phyloP scores from a whole-genome alignment of 441 rosid species.

The Aquilaria agallochum region DNA sequence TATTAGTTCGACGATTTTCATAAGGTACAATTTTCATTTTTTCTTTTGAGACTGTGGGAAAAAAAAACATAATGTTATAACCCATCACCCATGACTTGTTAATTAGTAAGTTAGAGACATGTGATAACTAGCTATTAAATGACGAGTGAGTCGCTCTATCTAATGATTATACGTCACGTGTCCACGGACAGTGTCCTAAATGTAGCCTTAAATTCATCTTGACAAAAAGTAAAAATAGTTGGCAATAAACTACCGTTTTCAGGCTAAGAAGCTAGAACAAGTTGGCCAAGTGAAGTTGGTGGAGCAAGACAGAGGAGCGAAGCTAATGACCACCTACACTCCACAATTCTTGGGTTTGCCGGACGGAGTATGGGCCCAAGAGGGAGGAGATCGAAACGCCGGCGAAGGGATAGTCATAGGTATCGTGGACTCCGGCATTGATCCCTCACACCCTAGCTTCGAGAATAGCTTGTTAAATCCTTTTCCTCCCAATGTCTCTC shows the following conservation, averaged over 20 bases:
- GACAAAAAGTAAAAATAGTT: background rate
- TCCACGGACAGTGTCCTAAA: too few relatives aligned
- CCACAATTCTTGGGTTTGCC: conserved; percentile 72
- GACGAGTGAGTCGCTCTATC: too few relatives aligned
- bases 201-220: conserved; percentile 1
- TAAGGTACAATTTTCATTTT: background rate
- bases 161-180: too few relatives aligned
- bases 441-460: conserved; percentile 82
- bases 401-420: conserved; percentile 85
- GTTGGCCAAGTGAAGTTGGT: conserved; percentile 54
- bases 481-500: conserved; percentile 35
- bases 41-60: background rate
- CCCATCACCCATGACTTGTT: too few relatives aligned
- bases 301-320: conserved; percentile 87
- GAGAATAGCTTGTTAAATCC: conserved; percentile 33
- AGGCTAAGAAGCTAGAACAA: conserved; percentile 62
- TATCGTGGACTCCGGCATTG: conserved; percentile 78
- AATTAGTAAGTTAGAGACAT: too few relatives aligned
- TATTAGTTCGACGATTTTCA: conserved; percentile 6
- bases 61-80: too few relatives aligned
- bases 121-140: too few relatives aligned
- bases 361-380: conserved; percentile 48
- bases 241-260: conserved; percentile 9
- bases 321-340: conserved; percentile 81
- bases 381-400: conserved; percentile 39